Conservation (phyloP, 2,329 filamentous ascomycete species). For the Boeremia lycopersici region DNA sequence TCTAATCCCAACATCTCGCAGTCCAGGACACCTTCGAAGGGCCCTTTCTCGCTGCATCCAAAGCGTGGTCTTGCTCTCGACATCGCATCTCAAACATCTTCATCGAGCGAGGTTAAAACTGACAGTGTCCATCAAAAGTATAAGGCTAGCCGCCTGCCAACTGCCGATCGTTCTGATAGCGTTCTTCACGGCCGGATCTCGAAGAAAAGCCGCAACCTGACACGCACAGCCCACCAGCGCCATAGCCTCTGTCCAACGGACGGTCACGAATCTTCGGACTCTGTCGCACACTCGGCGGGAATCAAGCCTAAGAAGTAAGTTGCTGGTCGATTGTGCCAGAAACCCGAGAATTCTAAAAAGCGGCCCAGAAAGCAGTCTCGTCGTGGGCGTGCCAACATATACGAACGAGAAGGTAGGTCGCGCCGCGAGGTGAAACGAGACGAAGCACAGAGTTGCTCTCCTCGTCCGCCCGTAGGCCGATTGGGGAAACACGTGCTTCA, state of each 20-base stretch:
- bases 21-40: not conserved
- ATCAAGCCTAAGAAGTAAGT: not conserved
- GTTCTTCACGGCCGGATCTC: not conserved
- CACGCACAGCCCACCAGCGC: not conserved
- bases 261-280: not conserved
- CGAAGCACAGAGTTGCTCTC: not conserved
- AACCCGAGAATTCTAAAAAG: no score
- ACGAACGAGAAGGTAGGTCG: conserved; percentile 1
- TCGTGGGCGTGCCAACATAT: not conserved
- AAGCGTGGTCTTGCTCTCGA: not conserved
- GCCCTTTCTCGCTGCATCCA: not conserved
- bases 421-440: conserved; percentile 6
- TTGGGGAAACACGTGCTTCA: conserved; percentile 10
- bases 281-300: not conserved
- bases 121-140: not conserved
- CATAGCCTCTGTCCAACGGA: not conserved
- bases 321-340: no score
- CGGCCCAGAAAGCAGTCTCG: not conserved
- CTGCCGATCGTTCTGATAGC: not conserved
- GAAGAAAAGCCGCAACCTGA: not conserved
- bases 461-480: not conserved
- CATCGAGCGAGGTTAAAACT: not conserved
- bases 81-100: not conserved
- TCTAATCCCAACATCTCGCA: not conserved
- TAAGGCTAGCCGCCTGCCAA: not conserved